Percentiles rank a stretch among this genome's conserved stretches.
phyloP scores from a whole-genome alignment of 176 grass and related monocot species.

The Carex cristatella region DNA sequence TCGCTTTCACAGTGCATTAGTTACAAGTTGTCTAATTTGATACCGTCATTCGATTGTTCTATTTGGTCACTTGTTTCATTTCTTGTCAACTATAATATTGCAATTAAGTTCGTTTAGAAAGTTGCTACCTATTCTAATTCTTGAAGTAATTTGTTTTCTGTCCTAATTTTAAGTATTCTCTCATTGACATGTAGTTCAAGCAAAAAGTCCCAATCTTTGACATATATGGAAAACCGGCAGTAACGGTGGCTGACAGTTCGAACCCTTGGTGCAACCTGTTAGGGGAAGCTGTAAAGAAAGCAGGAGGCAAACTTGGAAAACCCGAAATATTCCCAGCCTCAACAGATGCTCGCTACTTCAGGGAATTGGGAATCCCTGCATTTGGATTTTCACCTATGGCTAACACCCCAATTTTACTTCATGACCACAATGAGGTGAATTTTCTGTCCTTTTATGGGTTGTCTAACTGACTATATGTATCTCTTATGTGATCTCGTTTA shows the following conservation, averaged over 20 bases:
- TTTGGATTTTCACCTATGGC: conserved; percentile 94
- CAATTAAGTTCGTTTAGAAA: neutral
- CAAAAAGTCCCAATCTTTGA: conserved; percentile 48
- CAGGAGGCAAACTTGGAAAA: conserved; percentile 64
- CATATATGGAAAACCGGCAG: conserved; percentile 64
- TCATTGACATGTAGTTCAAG: conserved; percentile 50
- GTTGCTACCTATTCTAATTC: neutral
- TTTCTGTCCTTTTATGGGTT: neutral
- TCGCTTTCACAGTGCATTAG: neutral
- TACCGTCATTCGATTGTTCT: neutral
- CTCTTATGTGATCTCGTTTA: neutral
- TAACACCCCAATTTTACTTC: conserved; percentile 80
- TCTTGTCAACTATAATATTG: neutral
- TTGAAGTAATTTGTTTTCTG: neutral
- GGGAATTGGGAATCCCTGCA: conserved; percentile 66
- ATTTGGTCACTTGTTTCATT: neutral
- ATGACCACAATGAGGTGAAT: conserved; percentile 87
- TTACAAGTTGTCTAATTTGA: neutral
- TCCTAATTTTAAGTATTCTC: neutral
- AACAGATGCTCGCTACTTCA: conserved; percentile 77
- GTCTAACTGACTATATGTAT: neutral
- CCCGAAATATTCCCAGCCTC: conserved; percentile 82
- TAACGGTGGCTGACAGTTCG: conserved; percentile 51
- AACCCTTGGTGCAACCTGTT: conserved; percentile 78
- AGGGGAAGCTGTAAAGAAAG: conserved; percentile 62